A percentile compares a stretch with the other conserved stretches of the same genome.
phyloP scores from a whole-genome alignment of 805 yeast genomes.

The Wickerhamomyces alni region DNA sequence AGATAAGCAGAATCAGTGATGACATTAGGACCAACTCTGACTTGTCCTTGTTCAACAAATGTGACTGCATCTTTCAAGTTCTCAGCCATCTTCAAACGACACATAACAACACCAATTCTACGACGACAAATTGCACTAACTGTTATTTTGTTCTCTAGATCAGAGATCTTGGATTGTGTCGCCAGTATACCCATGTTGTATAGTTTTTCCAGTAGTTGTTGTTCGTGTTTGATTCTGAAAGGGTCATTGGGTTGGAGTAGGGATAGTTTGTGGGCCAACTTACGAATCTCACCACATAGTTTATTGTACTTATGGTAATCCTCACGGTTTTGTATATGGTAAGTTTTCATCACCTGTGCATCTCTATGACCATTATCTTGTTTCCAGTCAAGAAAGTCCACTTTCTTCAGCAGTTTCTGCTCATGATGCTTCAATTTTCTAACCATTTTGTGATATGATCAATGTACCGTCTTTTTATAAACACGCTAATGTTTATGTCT shows the following conservation, averaged over 20 bases:
- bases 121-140: slow-evolving; percentile 92
- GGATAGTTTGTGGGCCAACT: slow-evolving; percentile 80
- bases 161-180: slow-evolving; percentile 85
- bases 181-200: slow-evolving; percentile 84
- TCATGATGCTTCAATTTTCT: slow-evolving; percentile 92
- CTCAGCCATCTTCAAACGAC: slow-evolving; percentile 89
- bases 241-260: slow-evolving; percentile 85
- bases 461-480: too few relatives aligned
- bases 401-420: slow-evolving; percentile 89
- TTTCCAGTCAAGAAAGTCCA: slow-evolving; percentile 96
- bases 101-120: slow-evolving; percentile 91
- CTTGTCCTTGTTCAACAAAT: slow-evolving; percentile 94
- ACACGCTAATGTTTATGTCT: too few relatives aligned
- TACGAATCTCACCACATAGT: slow-evolving; percentile 87
- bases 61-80: slow-evolving; percentile 83
- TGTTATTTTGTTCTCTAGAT: slow-evolving; percentile 83
- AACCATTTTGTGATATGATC: too few relatives aligned
- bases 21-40: slow-evolving; percentile 93
- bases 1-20: slow-evolving; percentile 94
- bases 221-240: slow-evolving; percentile 82
- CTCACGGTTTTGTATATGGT: slow-evolving; percentile 90
- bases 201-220: slow-evolving; percentile 77
- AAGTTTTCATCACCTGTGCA: slow-evolving; percentile 92
- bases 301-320: slow-evolving; percentile 93
- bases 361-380: slow-evolving; percentile 94